phyloP scores from a whole-genome alignment of 2,329 filamentous ascomycete genomes.

The Aspergillus brasiliensis region DNA sequence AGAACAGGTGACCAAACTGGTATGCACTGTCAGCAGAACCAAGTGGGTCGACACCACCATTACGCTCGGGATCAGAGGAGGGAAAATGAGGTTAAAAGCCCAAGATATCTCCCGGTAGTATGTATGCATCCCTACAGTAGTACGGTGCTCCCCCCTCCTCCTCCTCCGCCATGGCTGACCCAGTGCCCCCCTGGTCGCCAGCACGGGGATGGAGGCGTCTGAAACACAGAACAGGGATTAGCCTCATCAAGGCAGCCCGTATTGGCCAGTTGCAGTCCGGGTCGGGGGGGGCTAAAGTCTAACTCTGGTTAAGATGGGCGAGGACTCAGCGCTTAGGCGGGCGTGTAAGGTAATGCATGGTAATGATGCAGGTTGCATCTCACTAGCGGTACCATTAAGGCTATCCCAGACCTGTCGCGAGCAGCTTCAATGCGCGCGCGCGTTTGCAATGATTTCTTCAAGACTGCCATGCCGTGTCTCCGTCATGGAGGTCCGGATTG shows the following conservation, averaged over 20 bases:
- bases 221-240: slow-evolving; percentile 9
- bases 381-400: neutral
- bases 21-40: slow-evolving; percentile 26
- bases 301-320: slow-evolving; percentile 7
- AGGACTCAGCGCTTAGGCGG: slow-evolving; percentile 9
- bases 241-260: slow-evolving; percentile 1
- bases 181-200: neutral
- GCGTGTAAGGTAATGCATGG: slow-evolving; percentile 2
- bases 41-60: slow-evolving; percentile 18
- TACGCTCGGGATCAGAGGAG: neutral
- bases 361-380: slow-evolving; percentile 4
- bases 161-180: neutral
- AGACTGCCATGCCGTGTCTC: neutral
- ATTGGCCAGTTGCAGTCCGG: slow-evolving; percentile 10
- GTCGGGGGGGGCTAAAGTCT: slow-evolving; percentile 9
- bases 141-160: neutral
- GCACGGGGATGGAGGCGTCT: neutral
- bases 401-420: neutral
- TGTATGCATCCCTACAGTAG: slow-evolving; percentile 8
- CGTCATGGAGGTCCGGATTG: neutral
- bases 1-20: slow-evolving; percentile 23
- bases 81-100: neutral
- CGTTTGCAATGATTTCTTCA: neutral
- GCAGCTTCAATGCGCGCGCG: neutral
- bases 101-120: slow-evolving; percentile 6